phyloP scores from a whole-genome alignment of 495 filamentous ascomycete genomes.

The Tuber calosporum region DNA sequence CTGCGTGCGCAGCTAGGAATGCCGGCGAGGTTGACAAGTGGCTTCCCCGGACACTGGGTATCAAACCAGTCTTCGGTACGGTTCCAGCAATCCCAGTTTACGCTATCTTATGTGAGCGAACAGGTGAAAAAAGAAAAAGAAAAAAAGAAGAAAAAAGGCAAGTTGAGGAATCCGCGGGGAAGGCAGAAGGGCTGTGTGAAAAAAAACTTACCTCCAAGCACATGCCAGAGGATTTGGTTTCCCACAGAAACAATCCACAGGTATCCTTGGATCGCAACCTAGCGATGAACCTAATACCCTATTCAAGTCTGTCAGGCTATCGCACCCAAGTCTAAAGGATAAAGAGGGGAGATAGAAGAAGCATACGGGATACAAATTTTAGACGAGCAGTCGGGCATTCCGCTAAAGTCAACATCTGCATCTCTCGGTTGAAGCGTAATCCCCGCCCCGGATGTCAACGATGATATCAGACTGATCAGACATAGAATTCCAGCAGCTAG shows the following conservation, averaged over 20 bases:
- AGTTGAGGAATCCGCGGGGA: background rate
- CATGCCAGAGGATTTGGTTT: conserved; percentile 6
- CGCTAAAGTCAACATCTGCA: background rate
- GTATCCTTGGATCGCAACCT: background rate
- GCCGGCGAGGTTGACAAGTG: background rate
- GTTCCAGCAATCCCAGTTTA: conserved; percentile 2
- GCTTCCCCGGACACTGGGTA: conserved; percentile 2
- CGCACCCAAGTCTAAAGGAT: background rate
- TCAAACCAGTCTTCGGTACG: conserved; percentile 10
- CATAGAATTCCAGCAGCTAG: background rate
- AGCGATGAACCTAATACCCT: background rate
- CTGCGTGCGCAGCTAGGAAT: conserved; percentile 9
- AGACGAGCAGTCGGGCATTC: background rate
- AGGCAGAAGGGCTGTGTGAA: background rate
- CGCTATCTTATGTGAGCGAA: background rate
- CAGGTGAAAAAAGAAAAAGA: background rate
- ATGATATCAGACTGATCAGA: background rate
- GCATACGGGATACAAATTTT: background rate
- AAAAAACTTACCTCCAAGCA: conserved; percentile 7
- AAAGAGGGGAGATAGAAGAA: background rate
- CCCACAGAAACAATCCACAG: conserved; percentile 2
- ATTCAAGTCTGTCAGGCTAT: background rate
- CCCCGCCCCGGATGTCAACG: background rate
- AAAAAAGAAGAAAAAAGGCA: too few relatives aligned
- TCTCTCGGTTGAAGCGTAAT: background rate